These are phyloP conservation scores for Samsoniella hepiali DNA, from an alignment of 2,329 filamentous ascomycete genomes.

Conservation along the genomic window DNA sequence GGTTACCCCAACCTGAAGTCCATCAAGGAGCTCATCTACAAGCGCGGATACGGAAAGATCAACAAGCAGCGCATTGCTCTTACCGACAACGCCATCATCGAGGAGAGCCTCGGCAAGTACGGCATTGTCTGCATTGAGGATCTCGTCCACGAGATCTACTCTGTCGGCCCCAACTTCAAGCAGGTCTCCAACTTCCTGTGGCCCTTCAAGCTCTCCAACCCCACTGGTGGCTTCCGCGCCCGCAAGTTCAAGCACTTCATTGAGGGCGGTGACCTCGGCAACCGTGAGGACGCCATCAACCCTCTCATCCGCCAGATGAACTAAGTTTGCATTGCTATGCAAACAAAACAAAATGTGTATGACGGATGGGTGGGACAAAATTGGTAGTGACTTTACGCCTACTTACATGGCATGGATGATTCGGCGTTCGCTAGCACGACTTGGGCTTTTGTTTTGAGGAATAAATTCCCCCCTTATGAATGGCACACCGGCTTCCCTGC, in stretches of 20 bases:
- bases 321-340: conserved; percentile 49
- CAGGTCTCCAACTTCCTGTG: conserved; percentile 98
- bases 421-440: conserved; percentile 41
- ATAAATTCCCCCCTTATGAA: conserved; percentile 39
- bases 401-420: conserved; percentile 22
- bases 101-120: conserved; percentile 95
- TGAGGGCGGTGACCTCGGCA: conserved; percentile 96
- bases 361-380: conserved; percentile 17
- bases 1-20: conserved; percentile 99
- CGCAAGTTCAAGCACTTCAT: conserved; percentile 99
- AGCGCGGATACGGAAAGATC: conserved; percentile 98
- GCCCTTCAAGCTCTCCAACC: conserved; percentile 99
- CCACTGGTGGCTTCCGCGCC: conserved; percentile 90
- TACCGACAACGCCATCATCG: conserved; percentile 96
- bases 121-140: conserved; percentile 99
- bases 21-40: conserved; percentile 99
- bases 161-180: conserved; percentile 99
- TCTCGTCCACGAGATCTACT: conserved; percentile 98
- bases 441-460: conserved; percentile 32
- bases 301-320: conserved; percentile 97
- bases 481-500: conserved; percentile 38
- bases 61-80: conserved; percentile 96
- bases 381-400: conserved; percentile 15
- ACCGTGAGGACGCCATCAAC: conserved; percentile 99
- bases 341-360: conserved; percentile 36